Percentiles rank a stretch among this genome's conserved stretches.
phyloP scores from a whole-genome alignment of 495 filamentous ascomycete genomes.

The Beverwykella pulmonaria region DNA sequence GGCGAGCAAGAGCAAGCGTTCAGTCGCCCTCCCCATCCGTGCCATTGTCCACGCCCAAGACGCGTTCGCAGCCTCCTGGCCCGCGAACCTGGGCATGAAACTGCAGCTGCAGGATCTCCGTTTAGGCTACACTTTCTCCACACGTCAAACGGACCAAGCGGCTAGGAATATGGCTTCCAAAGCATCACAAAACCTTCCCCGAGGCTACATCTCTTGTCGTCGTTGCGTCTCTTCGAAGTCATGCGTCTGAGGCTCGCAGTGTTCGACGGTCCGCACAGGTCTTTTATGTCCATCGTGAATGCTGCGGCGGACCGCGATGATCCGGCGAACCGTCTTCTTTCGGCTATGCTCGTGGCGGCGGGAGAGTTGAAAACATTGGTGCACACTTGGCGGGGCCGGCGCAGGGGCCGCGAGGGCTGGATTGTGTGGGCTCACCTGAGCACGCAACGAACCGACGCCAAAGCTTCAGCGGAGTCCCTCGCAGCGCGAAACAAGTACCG shows the following conservation, averaged over 20 bases:
- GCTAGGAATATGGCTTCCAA: background rate
- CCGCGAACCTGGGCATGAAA: conserved; percentile 3
- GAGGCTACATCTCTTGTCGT: background rate
- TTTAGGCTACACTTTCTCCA: conserved; percentile 20
- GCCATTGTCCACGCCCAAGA: background rate
- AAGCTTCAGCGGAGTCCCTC: background rate
- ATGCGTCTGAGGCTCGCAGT: conserved; percentile 2
- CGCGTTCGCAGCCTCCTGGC: too few relatives aligned
- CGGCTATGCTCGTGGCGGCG: background rate
- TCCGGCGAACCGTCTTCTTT: conserved; percentile 8
- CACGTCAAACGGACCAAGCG: conserved; percentile 10
- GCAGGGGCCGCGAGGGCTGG: conserved; percentile 10
- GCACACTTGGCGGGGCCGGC: conserved; percentile 2
- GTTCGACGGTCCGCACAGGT: background rate
- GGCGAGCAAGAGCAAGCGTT: background rate
- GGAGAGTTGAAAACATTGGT: background rate
- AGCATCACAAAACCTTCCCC: background rate
- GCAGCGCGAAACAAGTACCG: conserved; percentile 18
- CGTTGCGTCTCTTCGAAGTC: background rate
- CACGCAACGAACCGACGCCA: background rate
- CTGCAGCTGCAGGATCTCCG: conserved; percentile 7
- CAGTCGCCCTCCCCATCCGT: background rate
- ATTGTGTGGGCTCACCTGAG: conserved; percentile 2
- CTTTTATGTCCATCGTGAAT: background rate
- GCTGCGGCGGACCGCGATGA: background rate